Percentiles rank a stretch among this genome's conserved stretches.
Conservation (phyloP, 306 rosid species). For the Ceratonia siliqua region DNA sequence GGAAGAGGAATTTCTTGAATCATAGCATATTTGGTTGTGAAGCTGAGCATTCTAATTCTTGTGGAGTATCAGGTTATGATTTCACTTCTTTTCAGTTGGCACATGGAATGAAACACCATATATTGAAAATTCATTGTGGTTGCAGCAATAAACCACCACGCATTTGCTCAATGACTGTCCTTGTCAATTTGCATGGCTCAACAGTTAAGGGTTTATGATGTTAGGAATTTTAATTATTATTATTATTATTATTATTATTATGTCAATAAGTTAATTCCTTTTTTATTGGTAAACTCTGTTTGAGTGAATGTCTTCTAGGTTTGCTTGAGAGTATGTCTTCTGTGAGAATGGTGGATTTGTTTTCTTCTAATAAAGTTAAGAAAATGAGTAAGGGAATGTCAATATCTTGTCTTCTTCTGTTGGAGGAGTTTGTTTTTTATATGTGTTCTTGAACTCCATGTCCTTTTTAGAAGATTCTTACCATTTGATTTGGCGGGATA, state of each 20-base stretch:
- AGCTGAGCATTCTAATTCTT: too few relatives aligned
- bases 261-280: slow-evolving; percentile 39
- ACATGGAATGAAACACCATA: slow-evolving; percentile 13
- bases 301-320: slow-evolving; percentile 45
- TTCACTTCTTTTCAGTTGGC: too few relatives aligned
- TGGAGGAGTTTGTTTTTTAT: slow-evolving; percentile 45
- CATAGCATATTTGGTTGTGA: too few relatives aligned
- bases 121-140: slow-evolving; percentile 25
- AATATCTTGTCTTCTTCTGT: slow-evolving; percentile 56
- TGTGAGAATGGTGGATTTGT: slow-evolving; percentile 43
- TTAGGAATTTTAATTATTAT: too few relatives aligned
- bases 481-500: slow-evolving; percentile 48
- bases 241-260: slow-evolving; percentile 31
- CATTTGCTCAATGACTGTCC: slow-evolving; percentile 34
- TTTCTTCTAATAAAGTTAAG: slow-evolving; percentile 42
- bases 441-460: slow-evolving; percentile 38
- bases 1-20: too few relatives aligned
- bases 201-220: slow-evolving; percentile 33
- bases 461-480: slow-evolving; percentile 58
- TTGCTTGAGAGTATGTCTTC: slow-evolving; percentile 50
- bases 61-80: too few relatives aligned
- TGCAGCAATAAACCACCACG: slow-evolving; percentile 23
- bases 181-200: slow-evolving; percentile 58
- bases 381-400: slow-evolving; percentile 52
- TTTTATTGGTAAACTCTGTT: slow-evolving; percentile 32